Conservation (phyloP, 2,329 filamentous ascomycete genomes). For the Penicillium brevicompactum region DNA sequence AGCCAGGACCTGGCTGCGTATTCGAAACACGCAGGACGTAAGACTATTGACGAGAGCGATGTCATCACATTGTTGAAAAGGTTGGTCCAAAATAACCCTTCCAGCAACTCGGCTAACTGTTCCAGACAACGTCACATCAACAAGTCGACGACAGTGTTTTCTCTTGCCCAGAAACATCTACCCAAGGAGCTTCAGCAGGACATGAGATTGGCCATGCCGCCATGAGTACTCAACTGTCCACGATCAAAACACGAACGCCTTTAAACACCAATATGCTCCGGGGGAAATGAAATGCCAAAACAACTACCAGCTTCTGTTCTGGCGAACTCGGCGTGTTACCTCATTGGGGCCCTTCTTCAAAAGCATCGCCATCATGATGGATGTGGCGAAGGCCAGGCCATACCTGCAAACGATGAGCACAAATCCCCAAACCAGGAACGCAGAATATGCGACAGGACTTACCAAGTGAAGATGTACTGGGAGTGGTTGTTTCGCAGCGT, state of each 20-base stretch:
- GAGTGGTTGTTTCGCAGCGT: constrained; percentile 95
- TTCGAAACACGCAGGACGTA: constrained; percentile 77
- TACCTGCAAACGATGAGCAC: constrained; percentile 65
- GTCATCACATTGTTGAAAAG: constrained; percentile 80
- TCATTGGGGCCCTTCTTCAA: constrained; percentile 81
- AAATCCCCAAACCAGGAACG: not conserved
- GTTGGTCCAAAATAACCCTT: constrained; percentile 53
- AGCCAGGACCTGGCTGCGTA: constrained; percentile 79
- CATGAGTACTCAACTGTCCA: constrained; percentile 26
- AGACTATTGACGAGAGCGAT: constrained; percentile 83
- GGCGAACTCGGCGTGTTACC: constrained; percentile 70
- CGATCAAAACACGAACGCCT: constrained; percentile 19
- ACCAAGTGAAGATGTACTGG: constrained; percentile 99
- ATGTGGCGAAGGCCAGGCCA: constrained; percentile 77
- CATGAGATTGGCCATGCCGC: constrained; percentile 54
- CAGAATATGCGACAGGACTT: constrained; percentile 40
- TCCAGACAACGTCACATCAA: constrained; percentile 76
- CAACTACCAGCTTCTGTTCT: constrained; percentile 72
- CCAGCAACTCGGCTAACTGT: constrained; percentile 30
- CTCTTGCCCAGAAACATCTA: constrained; percentile 79
- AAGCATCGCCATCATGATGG: constrained; percentile 96
- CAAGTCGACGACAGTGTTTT: constrained; percentile 73
- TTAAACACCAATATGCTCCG: constrained; percentile 43
- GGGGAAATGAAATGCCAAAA: constrained; percentile 3
- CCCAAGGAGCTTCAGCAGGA: constrained; percentile 82